These are phyloP conservation scores for Clavispora phyllophila DNA, from an alignment of 805 yeast species.

Conservation along the genomic window DNA sequence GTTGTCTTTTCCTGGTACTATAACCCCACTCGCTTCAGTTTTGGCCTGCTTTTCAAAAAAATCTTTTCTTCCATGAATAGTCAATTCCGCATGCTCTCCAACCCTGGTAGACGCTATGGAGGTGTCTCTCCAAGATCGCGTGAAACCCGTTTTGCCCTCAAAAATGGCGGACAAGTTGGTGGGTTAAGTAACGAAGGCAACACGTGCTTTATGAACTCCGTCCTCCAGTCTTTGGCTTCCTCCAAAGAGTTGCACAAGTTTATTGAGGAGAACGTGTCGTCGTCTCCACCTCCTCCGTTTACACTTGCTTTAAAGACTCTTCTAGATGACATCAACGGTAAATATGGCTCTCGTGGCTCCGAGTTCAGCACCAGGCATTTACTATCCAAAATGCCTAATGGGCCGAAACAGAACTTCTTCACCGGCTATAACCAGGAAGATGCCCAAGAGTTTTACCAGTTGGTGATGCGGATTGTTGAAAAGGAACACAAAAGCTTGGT, in stretches of 20 bases:
- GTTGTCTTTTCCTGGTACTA: background rate
- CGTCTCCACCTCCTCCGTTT: constrained; percentile 36
- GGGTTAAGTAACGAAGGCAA: constrained; percentile 89
- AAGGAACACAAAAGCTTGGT: constrained; percentile 39
- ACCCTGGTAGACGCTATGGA: background rate
- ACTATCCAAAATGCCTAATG: constrained; percentile 66
- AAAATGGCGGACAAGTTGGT: constrained; percentile 71
- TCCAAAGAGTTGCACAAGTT: constrained; percentile 56
- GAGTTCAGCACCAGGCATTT: constrained; percentile 58
- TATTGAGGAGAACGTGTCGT: constrained; percentile 38
- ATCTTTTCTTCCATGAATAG: constrained; percentile 1
- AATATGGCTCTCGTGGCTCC: constrained; percentile 46
- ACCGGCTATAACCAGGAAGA: constrained; percentile 91
- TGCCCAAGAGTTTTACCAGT: constrained; percentile 93
- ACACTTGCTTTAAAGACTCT: constrained; percentile 50
- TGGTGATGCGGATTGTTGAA: constrained; percentile 63
- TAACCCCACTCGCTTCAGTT: background rate
- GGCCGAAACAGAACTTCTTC: constrained; percentile 72
- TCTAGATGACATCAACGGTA: constrained; percentile 55
- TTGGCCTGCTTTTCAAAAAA: background rate
- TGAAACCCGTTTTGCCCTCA: constrained; percentile 39
- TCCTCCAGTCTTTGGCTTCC: constrained; percentile 76
- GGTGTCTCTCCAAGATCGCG: constrained; percentile 11
- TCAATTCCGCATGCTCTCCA: constrained; percentile 1
- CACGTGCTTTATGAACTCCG: constrained; percentile 92